Base-by-base conservation (phyloP, 805 yeast species). In the Candida endomychidarum region DNA sequence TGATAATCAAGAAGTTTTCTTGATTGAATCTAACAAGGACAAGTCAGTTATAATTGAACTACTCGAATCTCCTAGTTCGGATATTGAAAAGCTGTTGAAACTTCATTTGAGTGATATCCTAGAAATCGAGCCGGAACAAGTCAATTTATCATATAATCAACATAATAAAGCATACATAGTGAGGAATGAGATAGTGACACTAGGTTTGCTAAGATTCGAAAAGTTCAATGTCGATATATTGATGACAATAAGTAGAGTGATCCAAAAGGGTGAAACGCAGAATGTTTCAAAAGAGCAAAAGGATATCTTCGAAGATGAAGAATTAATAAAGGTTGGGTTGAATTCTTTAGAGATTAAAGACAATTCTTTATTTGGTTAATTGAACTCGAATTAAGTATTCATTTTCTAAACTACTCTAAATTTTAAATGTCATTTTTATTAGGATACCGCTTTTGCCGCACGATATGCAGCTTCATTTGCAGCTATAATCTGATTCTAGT, bases 1-100 rank as follows among this genome's bases (percentile, higher is more conserved):
- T 0, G 97, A 93, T 54, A 81, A 89, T 1, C 98, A 93, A 57
- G 99, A 91, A 58, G 96, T 91, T 18, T 93, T 76, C 58, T 78
- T 90, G 12, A 33, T 65, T n/a, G 67, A 66, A 33, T 33, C 33
- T 18, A 57, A 57, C 4, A 34, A 61, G 34, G 77, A 80, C 38
- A 79, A 74, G 48, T 75, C 84, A 12, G 56, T 83, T 8, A 79
- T 84, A n/a, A 54, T 84, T 14, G 93, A 84, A 46, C 57, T 84
- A 11, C 58, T 84, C 46, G 86, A 84, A 48, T 51, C 62, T 18
- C 65, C 60, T 1, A 51, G 46, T 8, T 46, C 49, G 2, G 41
- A 45, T 0, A 65, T 63, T 15, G 70, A 68, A 12, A 44, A 61
- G 5, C 81, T 83, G 0, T 53, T 81, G 16, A 52, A 61, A 5